phyloP scores from a whole-genome alignment of 2,329 filamentous ascomycete genomes.

The Cordyceps cicadae region DNA sequence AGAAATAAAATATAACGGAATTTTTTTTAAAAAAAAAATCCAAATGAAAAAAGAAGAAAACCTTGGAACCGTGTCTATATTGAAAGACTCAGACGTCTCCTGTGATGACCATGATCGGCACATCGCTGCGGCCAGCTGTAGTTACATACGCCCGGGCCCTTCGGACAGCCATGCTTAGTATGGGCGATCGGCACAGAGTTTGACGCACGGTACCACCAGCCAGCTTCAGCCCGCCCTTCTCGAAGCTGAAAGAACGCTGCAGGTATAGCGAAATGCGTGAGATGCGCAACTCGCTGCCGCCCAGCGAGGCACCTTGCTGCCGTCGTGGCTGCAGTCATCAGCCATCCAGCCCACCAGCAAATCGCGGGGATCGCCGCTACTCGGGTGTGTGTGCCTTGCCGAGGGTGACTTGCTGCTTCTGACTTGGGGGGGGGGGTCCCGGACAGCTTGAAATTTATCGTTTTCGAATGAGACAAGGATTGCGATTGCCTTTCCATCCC shows the following conservation, averaged over 20 bases:
- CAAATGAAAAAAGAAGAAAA: not conserved
- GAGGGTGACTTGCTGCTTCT: too few relatives aligned
- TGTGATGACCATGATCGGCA: not conserved
- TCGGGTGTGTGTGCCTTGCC: not conserved
- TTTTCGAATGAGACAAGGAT: not conserved
- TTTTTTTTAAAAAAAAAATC: too few relatives aligned
- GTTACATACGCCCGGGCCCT: not conserved
- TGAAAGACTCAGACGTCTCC: not conserved
- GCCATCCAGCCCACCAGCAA: not conserved
- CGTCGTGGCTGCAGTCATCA: too few relatives aligned
- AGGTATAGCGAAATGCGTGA: too few relatives aligned
- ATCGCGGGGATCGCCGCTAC: not conserved
- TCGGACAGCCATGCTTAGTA: not conserved
- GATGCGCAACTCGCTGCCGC: too few relatives aligned
- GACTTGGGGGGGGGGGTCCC: too few relatives aligned
- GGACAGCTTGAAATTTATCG: too few relatives aligned
- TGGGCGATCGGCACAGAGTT: not conserved
- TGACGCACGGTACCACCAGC: conserved; percentile 3
- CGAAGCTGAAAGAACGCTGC: not conserved
- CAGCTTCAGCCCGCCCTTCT: not conserved
- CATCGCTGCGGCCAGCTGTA: not conserved
- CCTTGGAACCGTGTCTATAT: not conserved
- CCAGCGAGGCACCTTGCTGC: too few relatives aligned
- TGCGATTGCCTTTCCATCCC: not conserved
- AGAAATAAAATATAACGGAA: too few relatives aligned